Conservation (phyloP, 768 basidiomycete species). For the Paxillus ammoniavirescens region DNA sequence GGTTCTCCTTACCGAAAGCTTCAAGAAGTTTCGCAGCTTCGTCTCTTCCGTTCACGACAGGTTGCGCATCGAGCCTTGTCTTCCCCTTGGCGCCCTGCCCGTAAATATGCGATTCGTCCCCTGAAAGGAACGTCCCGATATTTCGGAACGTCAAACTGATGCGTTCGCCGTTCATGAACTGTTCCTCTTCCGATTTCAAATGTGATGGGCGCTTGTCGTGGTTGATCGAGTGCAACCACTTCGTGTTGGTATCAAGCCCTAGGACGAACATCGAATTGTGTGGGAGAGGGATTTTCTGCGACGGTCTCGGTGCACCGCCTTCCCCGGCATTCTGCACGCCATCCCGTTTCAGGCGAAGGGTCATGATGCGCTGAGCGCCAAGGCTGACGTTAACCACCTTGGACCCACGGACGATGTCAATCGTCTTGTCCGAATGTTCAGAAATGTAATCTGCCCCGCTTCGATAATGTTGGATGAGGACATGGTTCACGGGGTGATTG, state of each 20-base stretch:
- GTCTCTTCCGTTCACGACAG: slow-evolving; percentile 51
- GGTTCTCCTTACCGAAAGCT: slow-evolving; percentile 77
- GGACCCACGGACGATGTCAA: slow-evolving; percentile 73
- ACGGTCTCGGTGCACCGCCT: slow-evolving; percentile 31
- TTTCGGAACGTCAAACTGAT: slow-evolving; percentile 80
- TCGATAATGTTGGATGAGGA: slow-evolving; percentile 80
- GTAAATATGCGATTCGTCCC: slow-evolving; percentile 53
- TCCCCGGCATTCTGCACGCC: slow-evolving; percentile 18
- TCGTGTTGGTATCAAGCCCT: slow-evolving; percentile 68
- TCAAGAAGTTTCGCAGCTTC: slow-evolving; percentile 50
- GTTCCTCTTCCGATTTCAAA: slow-evolving; percentile 56
- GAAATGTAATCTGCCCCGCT: slow-evolving; percentile 80
- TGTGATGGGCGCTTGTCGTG: slow-evolving; percentile 65
- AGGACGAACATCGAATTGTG: slow-evolving; percentile 84
- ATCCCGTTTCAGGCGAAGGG: slow-evolving; percentile 65
- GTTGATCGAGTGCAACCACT: slow-evolving; percentile 76
- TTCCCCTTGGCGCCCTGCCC: slow-evolving; percentile 75
- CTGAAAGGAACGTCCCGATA: slow-evolving; percentile 72
- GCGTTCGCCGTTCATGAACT: slow-evolving; percentile 53
- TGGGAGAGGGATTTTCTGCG: slow-evolving; percentile 70
- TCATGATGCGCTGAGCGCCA: slow-evolving; percentile 77
- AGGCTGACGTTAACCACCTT: slow-evolving; percentile 80
- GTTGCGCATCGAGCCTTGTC: slow-evolving; percentile 48
- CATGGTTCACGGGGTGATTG: slow-evolving; percentile 75
- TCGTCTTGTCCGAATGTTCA: slow-evolving; percentile 85